Evolutionary conservation across 78 protist species (phyloP), one percentile per base, ranked within the genome.

Genomic region (Bigelowiella natans): DNA sequence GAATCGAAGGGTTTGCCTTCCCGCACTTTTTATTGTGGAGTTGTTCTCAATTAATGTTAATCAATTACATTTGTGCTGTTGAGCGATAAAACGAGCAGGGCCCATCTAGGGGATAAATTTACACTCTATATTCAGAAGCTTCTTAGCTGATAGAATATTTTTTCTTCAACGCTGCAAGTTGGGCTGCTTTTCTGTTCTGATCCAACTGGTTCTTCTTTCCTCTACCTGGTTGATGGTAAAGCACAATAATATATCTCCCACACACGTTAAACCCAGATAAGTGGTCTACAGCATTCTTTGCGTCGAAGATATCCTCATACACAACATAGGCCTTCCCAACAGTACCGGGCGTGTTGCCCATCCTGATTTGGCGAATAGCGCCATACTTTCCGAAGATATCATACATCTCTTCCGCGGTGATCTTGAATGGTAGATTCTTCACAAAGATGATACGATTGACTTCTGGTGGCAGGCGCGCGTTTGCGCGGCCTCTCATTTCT

Each of bases 281-380:
- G 88, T 96, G 95, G n/a, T 98, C 99, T 86, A 95, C 91, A 31
- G 99, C 99, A 73, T 91, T 94, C 93, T 97, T 98, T 7, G 99
- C 99, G 37, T 97, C 99, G 89, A 90, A 97, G 1, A 98, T 97
- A 88, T 97, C 99, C 37, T 98, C 99, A 73, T 94, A 98, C 30
- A 97, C 98, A 0, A 98, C 98, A 86, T 95, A 97, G 0, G 99
- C 99, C 0, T 97, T 96, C 2, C 99, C 99, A 18, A 82, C 84
- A 0, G 99, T 97, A 2, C 97, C 98, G 0, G 82, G 37, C 37
- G 94, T 39, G 88, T 91, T 96, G 2, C 99, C 98, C 92, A 96
- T 83, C 39, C 98, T 90, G 11, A 98, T 93, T 63, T 98, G 99
- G 38, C 98, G 92, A 37, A 98, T 94, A n/a, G 98, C 96, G 26